phyloP scores from a whole-genome alignment of 2,329 filamentous ascomycete species.

The Aplosporella prunicola region DNA sequence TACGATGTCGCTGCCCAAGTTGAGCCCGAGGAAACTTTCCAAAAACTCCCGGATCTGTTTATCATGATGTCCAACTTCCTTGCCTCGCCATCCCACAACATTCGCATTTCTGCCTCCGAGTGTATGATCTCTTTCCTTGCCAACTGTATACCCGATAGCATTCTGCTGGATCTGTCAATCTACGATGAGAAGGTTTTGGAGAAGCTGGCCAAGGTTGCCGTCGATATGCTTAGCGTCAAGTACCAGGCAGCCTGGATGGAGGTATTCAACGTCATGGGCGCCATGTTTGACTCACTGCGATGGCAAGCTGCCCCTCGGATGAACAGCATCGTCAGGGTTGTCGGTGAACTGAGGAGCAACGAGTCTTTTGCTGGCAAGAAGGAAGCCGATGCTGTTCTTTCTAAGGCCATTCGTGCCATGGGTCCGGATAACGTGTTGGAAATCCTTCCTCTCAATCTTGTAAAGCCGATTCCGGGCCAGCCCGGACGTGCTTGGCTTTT shows the following conservation, averaged over 20 bases:
- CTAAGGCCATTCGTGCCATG: constrained; percentile 80
- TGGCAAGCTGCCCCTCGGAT: constrained; percentile 80
- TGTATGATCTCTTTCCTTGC: constrained; percentile 87
- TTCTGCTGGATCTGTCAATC: constrained; percentile 79
- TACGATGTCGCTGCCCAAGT: constrained; percentile 90
- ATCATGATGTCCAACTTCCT: constrained; percentile 71
- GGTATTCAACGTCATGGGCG: constrained; percentile 78
- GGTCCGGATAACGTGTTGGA: constrained; percentile 75
- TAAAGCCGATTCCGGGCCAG: constrained; percentile 64
- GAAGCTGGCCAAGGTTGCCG: constrained; percentile 64
- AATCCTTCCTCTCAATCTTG: constrained; percentile 77
- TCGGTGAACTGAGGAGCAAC: constrained; percentile 81
- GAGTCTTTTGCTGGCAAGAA: constrained; percentile 89
- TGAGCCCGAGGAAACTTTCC: constrained; percentile 81
- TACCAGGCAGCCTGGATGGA: constrained; percentile 94
- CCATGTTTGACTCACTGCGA: constrained; percentile 76
- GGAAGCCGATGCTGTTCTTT: constrained; percentile 83
- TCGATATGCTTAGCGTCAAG: constrained; percentile 72
- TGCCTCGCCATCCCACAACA: constrained; percentile 80
- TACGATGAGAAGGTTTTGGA: constrained; percentile 86
- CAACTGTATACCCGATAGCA: constrained; percentile 76
- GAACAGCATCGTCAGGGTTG: constrained; percentile 60
- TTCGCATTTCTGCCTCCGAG: constrained; percentile 87
- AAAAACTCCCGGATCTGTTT: constrained; percentile 80
- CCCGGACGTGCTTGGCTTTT: constrained; percentile 90